Evolutionary conservation across 768 basidiomycete genomes (phyloP).

Genomic region (Pulveroboletus frians): DNA sequence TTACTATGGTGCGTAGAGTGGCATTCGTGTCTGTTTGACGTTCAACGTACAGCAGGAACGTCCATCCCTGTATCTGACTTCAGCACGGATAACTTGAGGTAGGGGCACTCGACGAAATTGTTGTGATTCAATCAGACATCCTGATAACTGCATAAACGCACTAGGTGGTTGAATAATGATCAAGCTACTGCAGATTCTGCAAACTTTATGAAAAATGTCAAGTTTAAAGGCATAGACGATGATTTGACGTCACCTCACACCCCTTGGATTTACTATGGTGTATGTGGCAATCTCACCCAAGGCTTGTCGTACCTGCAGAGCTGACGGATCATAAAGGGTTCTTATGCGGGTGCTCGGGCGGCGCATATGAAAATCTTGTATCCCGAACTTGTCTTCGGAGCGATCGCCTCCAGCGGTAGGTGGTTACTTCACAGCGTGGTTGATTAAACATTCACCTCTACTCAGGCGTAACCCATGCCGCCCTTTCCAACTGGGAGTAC

Average conservation of each 20-base stretch:
- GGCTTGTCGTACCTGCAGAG: neutral
- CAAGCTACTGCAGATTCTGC: conserved; percentile 91
- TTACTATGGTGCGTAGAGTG: conserved; percentile 62
- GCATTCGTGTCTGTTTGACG: neutral
- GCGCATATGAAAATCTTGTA: conserved; percentile 88
- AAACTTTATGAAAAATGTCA: conserved; percentile 80
- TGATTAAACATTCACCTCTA: neutral
- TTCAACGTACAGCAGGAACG: conserved; percentile 40
- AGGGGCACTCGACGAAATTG: conserved; percentile 3
- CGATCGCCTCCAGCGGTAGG: conserved; percentile 82
- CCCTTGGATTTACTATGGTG: conserved; percentile 94
- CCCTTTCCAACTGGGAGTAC: conserved; percentile 81
- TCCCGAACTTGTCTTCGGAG: conserved; percentile 83
- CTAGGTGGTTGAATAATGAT: conserved; percentile 82
- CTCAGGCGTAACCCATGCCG: conserved; percentile 79
- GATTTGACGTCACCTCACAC: conserved; percentile 66
- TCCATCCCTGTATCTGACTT: conserved; percentile 75
- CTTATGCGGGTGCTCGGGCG: conserved; percentile 89
- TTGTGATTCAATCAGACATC: neutral
- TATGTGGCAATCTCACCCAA: conserved; percentile 31
- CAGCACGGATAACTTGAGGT: conserved; percentile 80
- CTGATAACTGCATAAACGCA: conserved; percentile 6
- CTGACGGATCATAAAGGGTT: conserved; percentile 47
- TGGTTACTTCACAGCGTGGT: neutral
- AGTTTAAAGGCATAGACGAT: conserved; percentile 65